These are phyloP conservation scores for Trypanosomatidae sp. DNA, from an alignment of 208 protist genomes.

Conservation along the genomic window DNA sequence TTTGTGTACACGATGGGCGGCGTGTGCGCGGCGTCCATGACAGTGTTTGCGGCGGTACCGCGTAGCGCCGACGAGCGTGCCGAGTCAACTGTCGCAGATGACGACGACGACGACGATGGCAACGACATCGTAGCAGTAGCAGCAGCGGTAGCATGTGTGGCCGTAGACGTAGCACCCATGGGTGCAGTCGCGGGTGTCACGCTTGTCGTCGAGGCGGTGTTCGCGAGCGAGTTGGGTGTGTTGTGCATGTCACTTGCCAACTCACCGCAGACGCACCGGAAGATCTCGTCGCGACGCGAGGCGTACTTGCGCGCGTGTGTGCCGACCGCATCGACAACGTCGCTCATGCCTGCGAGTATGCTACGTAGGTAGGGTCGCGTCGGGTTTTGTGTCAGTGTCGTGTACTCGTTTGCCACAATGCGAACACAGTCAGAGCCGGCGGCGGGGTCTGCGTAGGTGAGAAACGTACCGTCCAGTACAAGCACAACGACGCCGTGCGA, in stretches of 20 bases:
- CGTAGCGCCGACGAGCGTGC: too few species aligned
- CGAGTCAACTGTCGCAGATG: too few species aligned
- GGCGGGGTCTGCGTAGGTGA: conserved; percentile 23
- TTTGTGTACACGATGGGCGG: too few species aligned
- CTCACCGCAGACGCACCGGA: conserved; percentile 8
- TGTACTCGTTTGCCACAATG: conserved; percentile 66
- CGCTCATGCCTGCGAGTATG: neutral
- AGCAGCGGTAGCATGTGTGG: too few species aligned
- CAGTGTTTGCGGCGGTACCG: too few species aligned
- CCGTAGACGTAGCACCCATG: too few species aligned
- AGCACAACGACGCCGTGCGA: conserved; percentile 14
- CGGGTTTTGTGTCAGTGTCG: conserved; percentile 7
- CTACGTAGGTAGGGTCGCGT: conserved; percentile 4
- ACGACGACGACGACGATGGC: too few species aligned
- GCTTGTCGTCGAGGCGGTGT: neutral
- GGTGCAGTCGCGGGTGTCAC: too few species aligned
- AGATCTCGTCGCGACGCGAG: conserved; percentile 10
- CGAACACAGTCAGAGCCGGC: conserved; percentile 51
- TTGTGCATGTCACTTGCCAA: neutral
- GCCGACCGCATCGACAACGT: conserved; percentile 2
- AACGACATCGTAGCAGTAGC: too few species aligned
- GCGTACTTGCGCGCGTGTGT: conserved; percentile 6
- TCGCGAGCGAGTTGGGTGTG: neutral
- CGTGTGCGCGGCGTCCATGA: too few species aligned
- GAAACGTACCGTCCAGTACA: conserved; percentile 46